Evolutionary conservation across 306 rosid species (phyloP), one percentile per base, ranked within the genome.

Genomic region (Spatholobus suberectus): DNA sequence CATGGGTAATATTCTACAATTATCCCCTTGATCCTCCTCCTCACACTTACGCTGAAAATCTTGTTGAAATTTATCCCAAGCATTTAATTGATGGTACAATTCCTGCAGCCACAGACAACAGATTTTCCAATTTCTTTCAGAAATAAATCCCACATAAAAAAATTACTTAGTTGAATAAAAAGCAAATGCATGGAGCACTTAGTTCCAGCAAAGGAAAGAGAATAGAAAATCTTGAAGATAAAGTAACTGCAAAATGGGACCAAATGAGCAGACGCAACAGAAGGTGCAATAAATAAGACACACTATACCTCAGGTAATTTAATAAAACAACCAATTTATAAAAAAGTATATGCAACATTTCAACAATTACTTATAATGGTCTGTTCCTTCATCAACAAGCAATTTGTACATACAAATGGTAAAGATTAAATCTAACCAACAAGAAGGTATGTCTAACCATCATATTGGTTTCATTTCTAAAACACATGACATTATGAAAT

Each of bases 71-170:
- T 91, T 85, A 82, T 84, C 90, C 89, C 90, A 77, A 35, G 91
- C 90, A 82, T 91, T 91, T 37, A 89, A 81, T 65, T 92, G 97
- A 75, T 94, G 94, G 86, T 94, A 92, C 81, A 94, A 84, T 82
- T 91, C 97, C 98, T 94, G 86, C 9, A 7, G 62, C 77, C 86
- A 84, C 27, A 52, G 40, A 73, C 37, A 32, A 23, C 32, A 13
- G 6, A 41, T 38, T 66, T 47, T 58, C 82, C 79, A 84, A 23
- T 21, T 54, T 46, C 59, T 34, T 49, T 46, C 26, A 61, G 10
- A 57, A 71, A 54, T 10, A 29, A 70, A 78, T 18, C 32, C 17
- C 55, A 23, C 23, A 12, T 34, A 23, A 79, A 72, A n/a, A 54
- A 41, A 20, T 62, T 12, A 32, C 54, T n/a, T 44, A 26, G 62